Conservation (phyloP, 2,329 filamentous ascomycete genomes). For the Lasiodiplodia sp. region DNA sequence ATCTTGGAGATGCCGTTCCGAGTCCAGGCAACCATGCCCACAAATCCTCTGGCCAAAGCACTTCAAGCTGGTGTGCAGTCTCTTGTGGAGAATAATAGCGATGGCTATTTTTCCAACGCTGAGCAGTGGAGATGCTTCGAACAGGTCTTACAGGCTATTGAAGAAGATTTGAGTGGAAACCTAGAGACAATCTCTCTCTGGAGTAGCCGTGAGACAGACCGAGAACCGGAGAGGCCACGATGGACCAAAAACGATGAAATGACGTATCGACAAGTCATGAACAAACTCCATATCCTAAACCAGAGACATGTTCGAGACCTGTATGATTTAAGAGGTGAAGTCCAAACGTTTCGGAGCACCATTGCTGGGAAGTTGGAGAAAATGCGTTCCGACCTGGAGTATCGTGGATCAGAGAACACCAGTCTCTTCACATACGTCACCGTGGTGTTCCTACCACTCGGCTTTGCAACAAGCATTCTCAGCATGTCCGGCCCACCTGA, state of each 20-base stretch:
- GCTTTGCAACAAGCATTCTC: conserved; percentile 43
- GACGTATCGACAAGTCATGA: conserved; percentile 38
- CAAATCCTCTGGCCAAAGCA: conserved; percentile 1
- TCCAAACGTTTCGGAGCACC: no score
- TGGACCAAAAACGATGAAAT: conserved; percentile 44
- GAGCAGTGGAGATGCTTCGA: conserved; percentile 34
- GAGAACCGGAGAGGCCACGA: conserved; percentile 38
- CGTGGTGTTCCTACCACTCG: conserved; percentile 45
- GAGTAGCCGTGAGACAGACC: conserved; percentile 38
- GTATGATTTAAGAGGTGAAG: no score
- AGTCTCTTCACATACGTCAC: conserved; percentile 47
- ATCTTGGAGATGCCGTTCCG: not conserved
- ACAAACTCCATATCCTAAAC: conserved; percentile 30
- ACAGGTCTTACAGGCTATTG: conserved; percentile 33
- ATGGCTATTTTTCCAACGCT: conserved; percentile 5
- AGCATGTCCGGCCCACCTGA: conserved; percentile 41
- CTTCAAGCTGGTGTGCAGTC: conserved; percentile 21
- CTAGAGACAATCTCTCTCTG: conserved; percentile 36
- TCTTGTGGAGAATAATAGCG: not conserved
- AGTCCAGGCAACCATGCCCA: not conserved
- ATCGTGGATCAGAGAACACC: conserved; percentile 39
- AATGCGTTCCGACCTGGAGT: conserved; percentile 34
- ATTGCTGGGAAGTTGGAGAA: conserved; percentile 32
- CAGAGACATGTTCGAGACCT: no score
- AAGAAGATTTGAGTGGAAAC: conserved; percentile 34